Conservation (phyloP, 192 early-diverging fungal genomes). For the Pecoramyces ruminantium region DNA sequence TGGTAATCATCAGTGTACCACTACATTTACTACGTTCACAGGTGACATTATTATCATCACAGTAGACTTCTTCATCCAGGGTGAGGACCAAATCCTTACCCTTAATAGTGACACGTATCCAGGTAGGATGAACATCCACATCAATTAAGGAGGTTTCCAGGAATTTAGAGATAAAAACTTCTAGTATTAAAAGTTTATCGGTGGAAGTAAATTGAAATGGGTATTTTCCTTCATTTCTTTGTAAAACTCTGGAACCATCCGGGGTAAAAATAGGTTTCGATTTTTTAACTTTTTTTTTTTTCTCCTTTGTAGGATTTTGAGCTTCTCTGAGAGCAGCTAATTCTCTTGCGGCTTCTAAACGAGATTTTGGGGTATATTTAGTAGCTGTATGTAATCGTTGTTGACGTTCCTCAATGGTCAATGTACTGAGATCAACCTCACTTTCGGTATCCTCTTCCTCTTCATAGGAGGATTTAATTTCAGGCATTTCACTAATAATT, state of each 20-base stretch:
- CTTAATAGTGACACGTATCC: constrained; percentile 21
- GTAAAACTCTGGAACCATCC: constrained; percentile 11
- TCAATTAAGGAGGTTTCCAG: constrained; percentile 29
- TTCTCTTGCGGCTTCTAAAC: constrained; percentile 26
- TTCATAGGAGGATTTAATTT: background rate
- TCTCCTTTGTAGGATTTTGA: constrained; percentile 11
- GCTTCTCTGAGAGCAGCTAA: constrained; percentile 8
- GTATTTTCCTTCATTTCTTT: constrained; percentile 38
- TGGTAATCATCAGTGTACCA: constrained; percentile 24
- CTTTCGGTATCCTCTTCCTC: background rate
- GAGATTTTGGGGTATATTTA: constrained; percentile 26
- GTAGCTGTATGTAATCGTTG: constrained; percentile 21
- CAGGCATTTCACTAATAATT: background rate
- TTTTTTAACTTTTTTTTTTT: constrained; percentile 4
- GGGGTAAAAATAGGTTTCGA: background rate
- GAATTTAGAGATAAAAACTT: constrained; percentile 26
- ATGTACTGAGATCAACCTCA: background rate
- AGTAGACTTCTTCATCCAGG: constrained; percentile 18
- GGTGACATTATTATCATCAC: constrained; percentile 11
- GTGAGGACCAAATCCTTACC: constrained; percentile 31
- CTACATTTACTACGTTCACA: constrained; percentile 26
- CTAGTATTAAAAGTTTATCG: constrained; percentile 7
- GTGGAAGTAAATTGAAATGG: constrained; percentile 11
- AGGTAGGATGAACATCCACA: constrained; percentile 20
- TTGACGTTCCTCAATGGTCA: constrained; percentile 12